These are phyloP conservation scores for Cicer bijugum DNA, from an alignment of 306 rosid species.

Conservation along the genomic window DNA sequence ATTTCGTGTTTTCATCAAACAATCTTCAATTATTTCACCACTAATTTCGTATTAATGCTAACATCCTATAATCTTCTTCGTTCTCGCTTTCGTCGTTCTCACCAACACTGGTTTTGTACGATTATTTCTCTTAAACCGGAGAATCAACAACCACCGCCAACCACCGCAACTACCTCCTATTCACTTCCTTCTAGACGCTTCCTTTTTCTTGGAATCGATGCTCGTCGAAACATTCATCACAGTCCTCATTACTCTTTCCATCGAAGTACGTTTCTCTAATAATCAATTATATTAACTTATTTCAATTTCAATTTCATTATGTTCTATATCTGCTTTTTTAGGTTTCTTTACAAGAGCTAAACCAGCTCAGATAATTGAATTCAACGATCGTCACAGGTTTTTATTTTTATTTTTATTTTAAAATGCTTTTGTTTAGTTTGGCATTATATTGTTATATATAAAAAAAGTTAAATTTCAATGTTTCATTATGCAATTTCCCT, in stretches of 20 bases:
- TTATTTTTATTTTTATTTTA: background rate
- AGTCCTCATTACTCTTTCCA: slow-evolving; percentile 42
- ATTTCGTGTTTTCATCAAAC: background rate
- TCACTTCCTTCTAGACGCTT: slow-evolving; percentile 45
- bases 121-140: slow-evolving; percentile 33
- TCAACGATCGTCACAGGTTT: slow-evolving; percentile 82
- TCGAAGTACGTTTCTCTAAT: slow-evolving; percentile 54
- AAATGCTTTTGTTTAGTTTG: slow-evolving; percentile 1
- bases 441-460: background rate
- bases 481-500: background rate
- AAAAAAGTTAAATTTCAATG: background rate
- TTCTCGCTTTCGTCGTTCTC: slow-evolving; percentile 44
- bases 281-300: background rate
- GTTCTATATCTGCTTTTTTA: slow-evolving; percentile 29
- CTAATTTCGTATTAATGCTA: slow-evolving; percentile 40
- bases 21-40: slow-evolving; percentile 6
- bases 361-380: slow-evolving; percentile 59
- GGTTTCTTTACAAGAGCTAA: slow-evolving; percentile 84
- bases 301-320: background rate
- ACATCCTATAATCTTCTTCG: slow-evolving; percentile 43
- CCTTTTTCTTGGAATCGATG: slow-evolving; percentile 45
- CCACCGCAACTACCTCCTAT: slow-evolving; percentile 29
- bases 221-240: slow-evolving; percentile 26
- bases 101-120: slow-evolving; percentile 24
- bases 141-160: slow-evolving; percentile 26